Evolutionary conservation across 805 yeast genomes (phyloP).

Genomic region (Blastobotrys attinorum): DNA sequence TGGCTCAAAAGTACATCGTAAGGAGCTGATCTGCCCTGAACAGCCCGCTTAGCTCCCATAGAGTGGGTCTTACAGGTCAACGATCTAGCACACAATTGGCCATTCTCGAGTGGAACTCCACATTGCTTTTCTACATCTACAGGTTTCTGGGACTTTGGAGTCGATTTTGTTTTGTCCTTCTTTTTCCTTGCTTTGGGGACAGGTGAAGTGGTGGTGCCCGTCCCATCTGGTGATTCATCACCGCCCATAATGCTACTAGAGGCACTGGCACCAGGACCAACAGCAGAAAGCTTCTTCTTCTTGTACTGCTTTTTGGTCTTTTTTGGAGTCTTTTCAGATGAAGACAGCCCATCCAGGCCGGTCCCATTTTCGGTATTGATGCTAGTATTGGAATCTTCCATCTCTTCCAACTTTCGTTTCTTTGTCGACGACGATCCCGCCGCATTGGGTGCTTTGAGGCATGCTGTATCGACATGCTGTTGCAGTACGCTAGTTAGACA

Average conservation of each 20-base stretch:
- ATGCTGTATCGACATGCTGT: conserved; percentile 16
- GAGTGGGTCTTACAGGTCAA: conserved; percentile 96
- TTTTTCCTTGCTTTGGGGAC: conserved; percentile 1
- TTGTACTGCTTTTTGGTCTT: conserved; percentile 11
- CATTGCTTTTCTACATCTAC: conserved; percentile 92
- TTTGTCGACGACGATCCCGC: conserved; percentile 7
- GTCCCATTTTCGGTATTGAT: no score
- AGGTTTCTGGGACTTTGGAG: conserved; percentile 62
- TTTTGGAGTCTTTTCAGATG: conserved; percentile 8
- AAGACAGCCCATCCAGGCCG: no score
- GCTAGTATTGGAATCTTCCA: no score
- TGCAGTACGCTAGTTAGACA: conserved; percentile 16
- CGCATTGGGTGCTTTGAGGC: conserved; percentile 7
- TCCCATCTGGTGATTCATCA: no score
- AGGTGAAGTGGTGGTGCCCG: background rate
- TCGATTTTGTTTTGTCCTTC: conserved; percentile 15
- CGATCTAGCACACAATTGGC: conserved; percentile 94
- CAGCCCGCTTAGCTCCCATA: conserved; percentile 97
- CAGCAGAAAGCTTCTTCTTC: conserved; percentile 12
- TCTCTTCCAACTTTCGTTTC: conserved; percentile 7
- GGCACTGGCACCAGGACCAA: conserved; percentile 1
- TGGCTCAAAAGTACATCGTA: conserved; percentile 82
- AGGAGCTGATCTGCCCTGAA: conserved; percentile 85
- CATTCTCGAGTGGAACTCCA: conserved; percentile 89
- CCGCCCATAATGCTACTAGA: background rate